Conservation (phyloP, 176 grass and related monocot genomes). For the Phyllostachys edulis region DNA sequence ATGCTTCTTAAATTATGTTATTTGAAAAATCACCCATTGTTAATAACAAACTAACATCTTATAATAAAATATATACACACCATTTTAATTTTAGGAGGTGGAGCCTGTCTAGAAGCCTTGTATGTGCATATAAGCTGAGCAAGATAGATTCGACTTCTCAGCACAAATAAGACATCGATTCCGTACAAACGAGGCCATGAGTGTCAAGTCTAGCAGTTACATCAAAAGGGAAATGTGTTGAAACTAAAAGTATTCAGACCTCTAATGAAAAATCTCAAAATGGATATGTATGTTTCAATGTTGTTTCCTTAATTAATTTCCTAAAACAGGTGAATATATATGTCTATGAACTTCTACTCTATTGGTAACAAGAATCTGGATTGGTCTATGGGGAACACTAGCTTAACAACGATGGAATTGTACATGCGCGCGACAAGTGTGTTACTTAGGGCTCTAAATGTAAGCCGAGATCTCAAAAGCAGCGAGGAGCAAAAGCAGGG, state of each 20-base stretch:
- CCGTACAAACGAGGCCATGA: background rate
- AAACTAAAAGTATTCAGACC: background rate
- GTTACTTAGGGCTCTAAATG: constrained; percentile 29
- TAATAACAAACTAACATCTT: background rate
- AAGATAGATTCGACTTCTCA: background rate
- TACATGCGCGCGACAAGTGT: constrained; percentile 30
- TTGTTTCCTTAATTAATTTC: background rate
- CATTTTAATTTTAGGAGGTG: background rate
- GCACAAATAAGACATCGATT: background rate
- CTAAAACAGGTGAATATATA: background rate
- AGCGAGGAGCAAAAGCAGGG: constrained; percentile 39
- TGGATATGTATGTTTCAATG: background rate
- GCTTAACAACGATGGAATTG: constrained; percentile 22
- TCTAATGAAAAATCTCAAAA: background rate
- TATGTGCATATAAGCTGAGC: background rate
- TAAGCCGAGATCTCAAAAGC: constrained; percentile 58
- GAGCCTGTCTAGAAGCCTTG: background rate
- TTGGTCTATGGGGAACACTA: background rate
- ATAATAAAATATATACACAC: background rate
- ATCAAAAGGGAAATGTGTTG: background rate
- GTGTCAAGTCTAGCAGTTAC: background rate
- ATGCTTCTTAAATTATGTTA: too few relatives aligned
- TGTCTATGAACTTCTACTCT: background rate
- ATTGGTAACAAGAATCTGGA: background rate
- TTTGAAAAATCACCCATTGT: too few relatives aligned